Evolutionary conservation across 78 protist species (phyloP).

Genomic region (Dictyostelium capitatum): DNA sequence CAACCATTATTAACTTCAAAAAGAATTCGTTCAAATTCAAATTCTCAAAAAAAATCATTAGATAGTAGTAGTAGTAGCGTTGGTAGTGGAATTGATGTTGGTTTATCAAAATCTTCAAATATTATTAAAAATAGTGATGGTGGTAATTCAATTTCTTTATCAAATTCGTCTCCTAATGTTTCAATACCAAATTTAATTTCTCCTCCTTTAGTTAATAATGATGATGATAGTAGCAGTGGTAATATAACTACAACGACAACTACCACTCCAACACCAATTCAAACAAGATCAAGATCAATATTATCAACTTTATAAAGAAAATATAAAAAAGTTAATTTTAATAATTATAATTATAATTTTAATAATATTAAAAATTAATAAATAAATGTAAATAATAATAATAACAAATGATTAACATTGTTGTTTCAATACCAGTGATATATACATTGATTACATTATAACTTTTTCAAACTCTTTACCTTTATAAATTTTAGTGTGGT

Average conservation of each 20-base stretch:
- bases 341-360: no score
- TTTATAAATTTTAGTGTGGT: no score
- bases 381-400: no score
- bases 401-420: no score
- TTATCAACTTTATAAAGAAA: no score
- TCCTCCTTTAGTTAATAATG: not conserved
- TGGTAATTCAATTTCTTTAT: not conserved
- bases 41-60: not conserved
- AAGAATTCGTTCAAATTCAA: conserved; percentile 40
- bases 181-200: not conserved
- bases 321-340: no score
- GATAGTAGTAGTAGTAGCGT: not conserved
- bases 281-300: not conserved
- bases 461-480: no score
- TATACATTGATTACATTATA: no score
- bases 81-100: not conserved
- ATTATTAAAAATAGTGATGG: not conserved
- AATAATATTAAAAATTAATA: no score
- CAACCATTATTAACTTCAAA: conserved; percentile 49
- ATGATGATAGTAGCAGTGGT: no score
- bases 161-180: not conserved
- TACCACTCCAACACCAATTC: conserved; percentile 4
- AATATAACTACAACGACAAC: not conserved
- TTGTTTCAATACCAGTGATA: no score
- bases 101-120: conserved; percentile 16